phyloP scores from a whole-genome alignment of 2,329 filamentous ascomycete genomes.

The Pestalotiopsis sp. region DNA sequence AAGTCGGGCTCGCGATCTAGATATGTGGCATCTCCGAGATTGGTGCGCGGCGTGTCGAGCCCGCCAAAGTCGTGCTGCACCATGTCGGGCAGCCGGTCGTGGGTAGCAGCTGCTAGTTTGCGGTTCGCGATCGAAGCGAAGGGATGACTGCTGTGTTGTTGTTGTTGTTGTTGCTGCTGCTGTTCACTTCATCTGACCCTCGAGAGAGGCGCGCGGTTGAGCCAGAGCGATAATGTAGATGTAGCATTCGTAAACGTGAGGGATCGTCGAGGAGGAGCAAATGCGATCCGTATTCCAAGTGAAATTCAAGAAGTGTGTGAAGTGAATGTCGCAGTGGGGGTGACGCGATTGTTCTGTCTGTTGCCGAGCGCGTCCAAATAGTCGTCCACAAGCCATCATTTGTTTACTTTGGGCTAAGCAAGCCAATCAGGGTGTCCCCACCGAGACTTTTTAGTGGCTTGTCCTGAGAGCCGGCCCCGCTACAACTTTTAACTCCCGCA shows the following conservation, averaged over 20 bases:
- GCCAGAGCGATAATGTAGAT: background rate
- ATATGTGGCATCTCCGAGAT: conserved; percentile 81
- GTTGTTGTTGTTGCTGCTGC: background rate
- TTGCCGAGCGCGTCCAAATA: background rate
- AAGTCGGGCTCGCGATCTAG: conserved; percentile 70
- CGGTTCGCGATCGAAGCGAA: background rate
- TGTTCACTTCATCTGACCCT: conserved; percentile 12
- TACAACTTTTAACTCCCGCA: background rate
- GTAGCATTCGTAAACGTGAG: background rate
- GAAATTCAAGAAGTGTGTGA: conserved; percentile 1
- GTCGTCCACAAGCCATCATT: conserved; percentile 19
- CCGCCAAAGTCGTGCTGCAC: conserved; percentile 61
- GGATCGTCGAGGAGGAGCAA: background rate
- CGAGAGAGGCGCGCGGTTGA: no score
- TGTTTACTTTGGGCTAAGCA: conserved; percentile 41
- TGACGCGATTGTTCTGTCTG: conserved; percentile 15
- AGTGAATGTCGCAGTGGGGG: background rate
- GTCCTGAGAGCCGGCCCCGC: background rate
- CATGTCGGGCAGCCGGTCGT: conserved; percentile 46
- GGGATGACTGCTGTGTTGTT: background rate
- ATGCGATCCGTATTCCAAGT: background rate
- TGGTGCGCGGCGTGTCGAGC: conserved; percentile 85
- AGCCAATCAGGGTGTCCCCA: conserved; percentile 12
- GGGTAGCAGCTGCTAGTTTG: background rate
- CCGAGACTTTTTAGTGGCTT: conserved; percentile 2